Evolutionary conservation across 306 rosid genomes (phyloP).

Genomic region (Mimosa bimucronata): DNA sequence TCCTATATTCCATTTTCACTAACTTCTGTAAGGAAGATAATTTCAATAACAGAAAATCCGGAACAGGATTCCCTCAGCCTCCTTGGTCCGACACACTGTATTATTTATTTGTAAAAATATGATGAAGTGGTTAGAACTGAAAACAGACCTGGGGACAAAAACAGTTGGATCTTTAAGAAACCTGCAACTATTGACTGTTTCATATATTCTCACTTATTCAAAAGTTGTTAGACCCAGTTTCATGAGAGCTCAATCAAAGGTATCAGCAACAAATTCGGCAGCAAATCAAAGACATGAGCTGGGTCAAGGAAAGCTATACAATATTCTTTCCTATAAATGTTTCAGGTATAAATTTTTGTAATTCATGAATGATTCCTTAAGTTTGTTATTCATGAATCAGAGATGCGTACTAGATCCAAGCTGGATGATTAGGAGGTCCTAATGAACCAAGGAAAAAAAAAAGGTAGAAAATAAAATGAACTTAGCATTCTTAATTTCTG

Average conservation of each 20-base stretch:
- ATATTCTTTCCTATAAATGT: background rate
- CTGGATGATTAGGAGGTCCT: background rate
- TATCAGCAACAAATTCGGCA: background rate
- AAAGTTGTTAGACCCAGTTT: constrained; percentile 24
- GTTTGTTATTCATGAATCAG: background rate
- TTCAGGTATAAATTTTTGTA: background rate
- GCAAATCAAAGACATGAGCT: constrained; percentile 19
- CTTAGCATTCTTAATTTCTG: background rate
- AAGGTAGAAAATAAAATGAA: background rate
- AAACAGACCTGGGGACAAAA: constrained; percentile 33
- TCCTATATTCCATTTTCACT: constrained; percentile 33
- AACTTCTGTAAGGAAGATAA: constrained; percentile 22
- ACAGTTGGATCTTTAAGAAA: constrained; percentile 24
- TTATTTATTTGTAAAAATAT: constrained; percentile 11
- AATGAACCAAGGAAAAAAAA: background rate
- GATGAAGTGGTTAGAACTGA: constrained; percentile 40
- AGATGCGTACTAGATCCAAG: background rate
- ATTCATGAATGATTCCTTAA: background rate
- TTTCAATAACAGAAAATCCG: constrained; percentile 33
- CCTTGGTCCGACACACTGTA: background rate
- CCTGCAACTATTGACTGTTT: constrained; percentile 45
- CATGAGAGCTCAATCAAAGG: constrained; percentile 17
- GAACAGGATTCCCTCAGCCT: constrained; percentile 1
- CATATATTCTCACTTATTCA: constrained; percentile 28
- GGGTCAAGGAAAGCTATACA: constrained; percentile 29